Evolutionary conservation across 169 alveolate species (phyloP).

Genomic region (Plasmodium cynomolgi): DNA sequence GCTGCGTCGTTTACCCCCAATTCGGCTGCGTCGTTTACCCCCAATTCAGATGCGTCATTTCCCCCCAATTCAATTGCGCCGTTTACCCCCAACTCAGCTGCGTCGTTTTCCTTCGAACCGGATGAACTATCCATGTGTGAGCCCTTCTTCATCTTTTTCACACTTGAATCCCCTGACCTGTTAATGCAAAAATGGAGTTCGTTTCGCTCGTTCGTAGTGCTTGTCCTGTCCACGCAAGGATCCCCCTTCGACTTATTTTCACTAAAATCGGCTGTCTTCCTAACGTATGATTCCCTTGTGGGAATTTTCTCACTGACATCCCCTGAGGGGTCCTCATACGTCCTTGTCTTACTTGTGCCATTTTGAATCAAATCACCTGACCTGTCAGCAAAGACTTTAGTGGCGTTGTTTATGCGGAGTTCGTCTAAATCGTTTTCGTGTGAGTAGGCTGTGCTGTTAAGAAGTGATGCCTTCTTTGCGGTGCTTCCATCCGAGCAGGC

Average conservation of each 20-base stretch:
- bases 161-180: background rate
- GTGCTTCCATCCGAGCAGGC: background rate
- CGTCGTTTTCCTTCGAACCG: background rate
- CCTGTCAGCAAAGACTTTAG: background rate
- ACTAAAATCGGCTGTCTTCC: background rate
- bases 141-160: background rate
- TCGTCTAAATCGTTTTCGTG: background rate
- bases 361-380: background rate
- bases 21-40: background rate
- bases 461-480: background rate
- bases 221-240: background rate
- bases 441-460: background rate
- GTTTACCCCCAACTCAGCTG: background rate
- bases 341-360: background rate
- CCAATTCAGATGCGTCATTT: no score
- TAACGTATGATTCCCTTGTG: background rate
- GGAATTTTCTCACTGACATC: background rate
- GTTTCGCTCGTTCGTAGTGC: background rate
- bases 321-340: background rate
- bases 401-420: background rate
- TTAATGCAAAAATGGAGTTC: background rate
- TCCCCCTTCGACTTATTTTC: background rate
- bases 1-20: no score
- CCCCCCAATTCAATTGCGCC: no score
- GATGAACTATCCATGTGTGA: background rate